These are phyloP conservation scores for Komagataella populi DNA, from an alignment of 805 yeast genomes.

Conservation along the genomic window DNA sequence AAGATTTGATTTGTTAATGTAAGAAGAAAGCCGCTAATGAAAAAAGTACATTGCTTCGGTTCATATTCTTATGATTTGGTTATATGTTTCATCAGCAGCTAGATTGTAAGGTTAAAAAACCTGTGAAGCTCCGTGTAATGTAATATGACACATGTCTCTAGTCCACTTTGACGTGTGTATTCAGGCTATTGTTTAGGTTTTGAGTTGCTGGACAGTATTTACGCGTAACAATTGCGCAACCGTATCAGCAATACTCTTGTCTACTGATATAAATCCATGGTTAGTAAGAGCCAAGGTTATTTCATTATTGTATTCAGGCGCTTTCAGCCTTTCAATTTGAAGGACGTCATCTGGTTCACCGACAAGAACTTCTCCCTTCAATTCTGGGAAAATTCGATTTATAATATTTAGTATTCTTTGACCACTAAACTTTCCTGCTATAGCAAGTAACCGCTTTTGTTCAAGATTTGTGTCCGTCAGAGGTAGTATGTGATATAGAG, in stretches of 20 bases:
- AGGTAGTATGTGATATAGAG: constrained; percentile 41
- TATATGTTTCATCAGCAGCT: too few relatives aligned
- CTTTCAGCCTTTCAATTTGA: not conserved
- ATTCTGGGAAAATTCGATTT: constrained; percentile 17
- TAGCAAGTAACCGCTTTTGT: constrained; percentile 17
- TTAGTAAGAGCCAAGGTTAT: not conserved
- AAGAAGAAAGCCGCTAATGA: too few relatives aligned
- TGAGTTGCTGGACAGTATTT: not conserved
- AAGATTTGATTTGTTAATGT: too few relatives aligned
- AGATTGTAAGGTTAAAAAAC: too few relatives aligned
- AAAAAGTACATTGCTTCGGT: too few relatives aligned
- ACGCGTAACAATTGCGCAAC: not conserved
- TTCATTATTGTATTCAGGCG: not conserved
- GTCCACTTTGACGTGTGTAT: too few relatives aligned
- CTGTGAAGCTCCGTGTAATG: too few relatives aligned
- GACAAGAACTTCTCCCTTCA: constrained; percentile 21
- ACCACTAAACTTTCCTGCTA: constrained; percentile 10
- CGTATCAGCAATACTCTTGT: not conserved
- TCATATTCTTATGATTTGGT: too few relatives aligned
- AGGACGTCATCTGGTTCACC: constrained; percentile 19
- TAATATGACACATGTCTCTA: too few relatives aligned
- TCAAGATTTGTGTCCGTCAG: constrained; percentile 22
- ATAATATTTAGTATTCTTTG: constrained; percentile 21
- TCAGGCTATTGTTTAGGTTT: too few relatives aligned
- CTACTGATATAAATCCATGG: not conserved